Conservation (phyloP, 768 basidiomycete species). For the Leccinum olivaceopallidum region DNA sequence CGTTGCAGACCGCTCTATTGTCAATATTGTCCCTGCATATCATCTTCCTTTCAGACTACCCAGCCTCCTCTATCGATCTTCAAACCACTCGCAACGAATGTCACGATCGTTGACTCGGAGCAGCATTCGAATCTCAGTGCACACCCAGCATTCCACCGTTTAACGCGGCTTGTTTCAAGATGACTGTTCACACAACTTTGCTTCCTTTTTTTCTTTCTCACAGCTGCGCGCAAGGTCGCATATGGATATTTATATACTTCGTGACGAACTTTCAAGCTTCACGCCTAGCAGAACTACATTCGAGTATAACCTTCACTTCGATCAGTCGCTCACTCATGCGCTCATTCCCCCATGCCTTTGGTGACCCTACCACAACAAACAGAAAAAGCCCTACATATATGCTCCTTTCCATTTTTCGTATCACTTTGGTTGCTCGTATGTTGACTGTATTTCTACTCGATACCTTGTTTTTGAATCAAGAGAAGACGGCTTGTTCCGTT, state of each 20-base stretch:
- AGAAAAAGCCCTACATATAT: not conserved
- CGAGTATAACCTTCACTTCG: not conserved
- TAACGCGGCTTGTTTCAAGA: conserved; percentile 8
- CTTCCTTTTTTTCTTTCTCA: not conserved
- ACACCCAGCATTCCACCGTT: conserved; percentile 10
- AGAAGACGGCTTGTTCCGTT: not conserved
- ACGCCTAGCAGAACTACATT: not conserved
- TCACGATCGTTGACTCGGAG: conserved; percentile 4
- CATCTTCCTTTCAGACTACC: conserved; percentile 21
- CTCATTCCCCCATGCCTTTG: conserved; percentile 5
- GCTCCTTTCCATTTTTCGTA: conserved; percentile 5
- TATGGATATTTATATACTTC: conserved; percentile 6
- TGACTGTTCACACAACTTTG: not conserved
- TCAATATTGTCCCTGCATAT: conserved; percentile 11
- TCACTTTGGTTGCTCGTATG: conserved; percentile 3
- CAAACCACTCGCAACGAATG: not conserved
- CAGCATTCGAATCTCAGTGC: conserved; percentile 14
- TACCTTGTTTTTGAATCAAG: conserved; percentile 1
- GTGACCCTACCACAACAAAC: conserved; percentile 5
- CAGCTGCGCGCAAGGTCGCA: conserved; percentile 18
- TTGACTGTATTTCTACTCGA: conserved; percentile 7
- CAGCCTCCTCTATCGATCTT: conserved; percentile 5
- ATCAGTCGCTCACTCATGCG: conserved; percentile 3
- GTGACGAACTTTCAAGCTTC: conserved; percentile 15
- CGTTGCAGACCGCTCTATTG: not conserved